These are phyloP conservation scores for Ceriops tagal DNA, from an alignment of 345 rosid species.

Conservation along the genomic window DNA sequence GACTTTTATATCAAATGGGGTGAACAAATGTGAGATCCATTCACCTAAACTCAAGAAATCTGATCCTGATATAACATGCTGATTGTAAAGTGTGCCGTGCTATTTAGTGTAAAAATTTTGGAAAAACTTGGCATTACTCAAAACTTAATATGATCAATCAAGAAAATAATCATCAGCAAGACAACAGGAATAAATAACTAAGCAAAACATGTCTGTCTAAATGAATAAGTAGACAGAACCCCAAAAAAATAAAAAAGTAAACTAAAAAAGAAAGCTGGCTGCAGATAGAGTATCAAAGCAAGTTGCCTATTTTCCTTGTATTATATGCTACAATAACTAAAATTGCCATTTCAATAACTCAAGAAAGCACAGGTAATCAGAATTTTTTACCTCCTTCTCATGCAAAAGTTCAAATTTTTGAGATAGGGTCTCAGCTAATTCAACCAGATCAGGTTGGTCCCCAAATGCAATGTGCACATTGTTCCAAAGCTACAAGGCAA, in stretches of 20 bases:
- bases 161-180: not conserved
- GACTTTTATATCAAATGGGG: no score
- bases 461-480: conserved; percentile 53
- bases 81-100: no score
- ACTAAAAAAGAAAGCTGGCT: no score
- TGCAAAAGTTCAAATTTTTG: conserved; percentile 62
- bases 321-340: not conserved
- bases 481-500: conserved; percentile 73
- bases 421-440: conserved; percentile 65
- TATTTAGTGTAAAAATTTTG: no score
- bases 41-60: no score
- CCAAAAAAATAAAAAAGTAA: no score
- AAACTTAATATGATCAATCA: not conserved
- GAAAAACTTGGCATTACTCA: no score
- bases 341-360: not conserved
- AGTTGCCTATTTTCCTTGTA: no score
- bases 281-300: no score
- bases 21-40: no score
- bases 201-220: not conserved
- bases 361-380: not conserved
- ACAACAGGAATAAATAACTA: not conserved
- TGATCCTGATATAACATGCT: no score
- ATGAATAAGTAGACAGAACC: no score
- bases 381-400: conserved; percentile 58
- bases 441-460: conserved; percentile 72